phyloP scores from a whole-genome alignment of 2,329 filamentous ascomycete species.

The Botrytis aclada region DNA sequence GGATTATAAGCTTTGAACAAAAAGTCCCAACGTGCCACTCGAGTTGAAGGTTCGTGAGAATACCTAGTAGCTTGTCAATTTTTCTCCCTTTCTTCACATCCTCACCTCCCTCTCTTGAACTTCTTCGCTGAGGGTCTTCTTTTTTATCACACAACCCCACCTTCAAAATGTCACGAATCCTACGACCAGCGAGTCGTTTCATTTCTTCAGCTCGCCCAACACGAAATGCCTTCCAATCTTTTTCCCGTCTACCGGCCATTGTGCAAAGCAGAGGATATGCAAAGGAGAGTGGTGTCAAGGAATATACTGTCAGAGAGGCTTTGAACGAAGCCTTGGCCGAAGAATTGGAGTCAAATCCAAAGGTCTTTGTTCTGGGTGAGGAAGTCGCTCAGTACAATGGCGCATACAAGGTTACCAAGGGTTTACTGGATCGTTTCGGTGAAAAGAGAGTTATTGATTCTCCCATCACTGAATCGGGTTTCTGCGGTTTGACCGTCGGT shows the following conservation, averaged over 20 bases:
- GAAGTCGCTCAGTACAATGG: conserved; percentile 99
- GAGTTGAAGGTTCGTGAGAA: conserved; percentile 17
- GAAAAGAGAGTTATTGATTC: conserved; percentile 97
- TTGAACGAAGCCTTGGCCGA: conserved; percentile 97
- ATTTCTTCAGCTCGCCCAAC: conserved; percentile 50
- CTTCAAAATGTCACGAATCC: conserved; percentile 49
- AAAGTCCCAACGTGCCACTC: conserved; percentile 21
- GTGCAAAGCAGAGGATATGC: conserved; percentile 38
- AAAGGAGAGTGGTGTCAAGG: conserved; percentile 61
- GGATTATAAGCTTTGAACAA: conserved; percentile 19
- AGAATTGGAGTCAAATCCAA: conserved; percentile 90
- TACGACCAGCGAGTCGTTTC: conserved; percentile 62
- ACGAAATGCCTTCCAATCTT: conserved; percentile 51
- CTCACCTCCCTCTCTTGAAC: conserved; percentile 5
- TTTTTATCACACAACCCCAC: background rate
- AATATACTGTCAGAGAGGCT: conserved; percentile 95
- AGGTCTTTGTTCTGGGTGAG: conserved; percentile 95
- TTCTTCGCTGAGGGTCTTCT: conserved; percentile 13
- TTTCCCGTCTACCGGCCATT: conserved; percentile 36
- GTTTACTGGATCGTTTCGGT: conserved; percentile 92
- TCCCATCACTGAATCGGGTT: conserved; percentile 96
- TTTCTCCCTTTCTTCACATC: background rate
- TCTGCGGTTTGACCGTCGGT: conserved; percentile 89
- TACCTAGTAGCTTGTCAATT: conserved; percentile 5
- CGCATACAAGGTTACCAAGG: conserved; percentile 99